Percentiles rank a stretch among this genome's conserved stretches.
These are phyloP conservation scores for Aspergillus quadrilineatus DNA, from an alignment of 2,329 filamentous ascomycete species.

Conservation along the genomic window DNA sequence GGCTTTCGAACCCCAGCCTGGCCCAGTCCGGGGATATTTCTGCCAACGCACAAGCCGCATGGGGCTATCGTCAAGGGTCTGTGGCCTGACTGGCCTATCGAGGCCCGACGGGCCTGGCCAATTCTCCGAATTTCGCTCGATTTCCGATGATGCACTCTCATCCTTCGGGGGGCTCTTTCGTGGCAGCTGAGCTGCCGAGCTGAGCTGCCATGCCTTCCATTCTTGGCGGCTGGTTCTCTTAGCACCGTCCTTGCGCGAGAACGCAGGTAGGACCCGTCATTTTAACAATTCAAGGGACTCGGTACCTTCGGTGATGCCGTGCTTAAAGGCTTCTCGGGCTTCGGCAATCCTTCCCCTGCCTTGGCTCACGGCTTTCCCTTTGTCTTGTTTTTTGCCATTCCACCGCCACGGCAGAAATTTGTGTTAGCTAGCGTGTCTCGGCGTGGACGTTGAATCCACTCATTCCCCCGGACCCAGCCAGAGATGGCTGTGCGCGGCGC, in stretches of 20 bases:
- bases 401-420: neutral
- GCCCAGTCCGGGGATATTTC: neutral
- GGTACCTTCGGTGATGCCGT: neutral
- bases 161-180: neutral
- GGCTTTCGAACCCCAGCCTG: neutral
- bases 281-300: too few relatives aligned
- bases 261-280: too few relatives aligned
- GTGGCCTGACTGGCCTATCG: neutral
- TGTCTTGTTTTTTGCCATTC: conserved; percentile 1
- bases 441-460: conserved; percentile 1
- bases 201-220: neutral
- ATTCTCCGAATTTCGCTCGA: neutral
- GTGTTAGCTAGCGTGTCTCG: conserved; percentile 4
- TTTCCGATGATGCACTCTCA: neutral
- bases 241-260: neutral
- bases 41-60: neutral
- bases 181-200: neutral
- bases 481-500: neutral
- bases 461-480: neutral
- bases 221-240: neutral
- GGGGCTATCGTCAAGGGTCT: neutral
- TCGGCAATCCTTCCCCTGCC: neutral
- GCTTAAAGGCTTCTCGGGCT: neutral
- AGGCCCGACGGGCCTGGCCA: neutral
- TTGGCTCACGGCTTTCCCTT: conserved; percentile 5